Conservation (phyloP, 345 rosid species). For the Ricinus communis region DNA sequence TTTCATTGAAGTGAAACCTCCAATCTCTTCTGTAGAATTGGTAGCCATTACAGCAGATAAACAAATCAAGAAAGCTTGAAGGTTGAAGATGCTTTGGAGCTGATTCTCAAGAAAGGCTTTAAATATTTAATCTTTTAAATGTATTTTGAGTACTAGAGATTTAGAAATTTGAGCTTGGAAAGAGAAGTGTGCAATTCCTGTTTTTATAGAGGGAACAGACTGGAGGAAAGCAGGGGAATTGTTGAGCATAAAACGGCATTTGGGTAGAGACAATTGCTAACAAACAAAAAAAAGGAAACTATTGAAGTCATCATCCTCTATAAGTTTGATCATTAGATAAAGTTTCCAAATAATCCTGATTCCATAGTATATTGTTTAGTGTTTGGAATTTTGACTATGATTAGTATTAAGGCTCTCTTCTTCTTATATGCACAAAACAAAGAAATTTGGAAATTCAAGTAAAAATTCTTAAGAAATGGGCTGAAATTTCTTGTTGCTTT, state of each 20-base stretch:
- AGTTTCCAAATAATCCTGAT: conserved; percentile 2
- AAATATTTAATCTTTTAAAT: not conserved
- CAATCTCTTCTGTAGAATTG: conserved; percentile 23
- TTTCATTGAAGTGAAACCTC: conserved; percentile 11
- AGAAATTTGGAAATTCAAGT: too few species aligned
- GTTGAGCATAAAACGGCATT: not conserved
- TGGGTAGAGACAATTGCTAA: not conserved
- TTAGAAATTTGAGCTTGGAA: too few species aligned
- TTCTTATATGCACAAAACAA: too few species aligned
- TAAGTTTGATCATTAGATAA: conserved; percentile 1
- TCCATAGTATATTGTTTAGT: not conserved
- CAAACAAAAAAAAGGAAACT: conserved; percentile 8
- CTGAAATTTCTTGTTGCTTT: too few species aligned
- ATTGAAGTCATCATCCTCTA: not conserved
- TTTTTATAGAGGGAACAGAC: not conserved
- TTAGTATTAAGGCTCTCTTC: not conserved
- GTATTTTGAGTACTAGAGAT: too few species aligned
- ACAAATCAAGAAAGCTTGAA: conserved; percentile 9
- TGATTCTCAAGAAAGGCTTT: not conserved
- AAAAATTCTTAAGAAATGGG: too few species aligned
- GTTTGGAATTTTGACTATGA: not conserved
- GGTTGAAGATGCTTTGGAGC: not conserved
- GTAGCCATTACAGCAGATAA: conserved; percentile 21
- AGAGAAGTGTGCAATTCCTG: not conserved
- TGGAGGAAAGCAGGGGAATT: conserved; percentile 9